Conservation (phyloP, 805 yeast genomes). For the Priceomyces carsonii region DNA sequence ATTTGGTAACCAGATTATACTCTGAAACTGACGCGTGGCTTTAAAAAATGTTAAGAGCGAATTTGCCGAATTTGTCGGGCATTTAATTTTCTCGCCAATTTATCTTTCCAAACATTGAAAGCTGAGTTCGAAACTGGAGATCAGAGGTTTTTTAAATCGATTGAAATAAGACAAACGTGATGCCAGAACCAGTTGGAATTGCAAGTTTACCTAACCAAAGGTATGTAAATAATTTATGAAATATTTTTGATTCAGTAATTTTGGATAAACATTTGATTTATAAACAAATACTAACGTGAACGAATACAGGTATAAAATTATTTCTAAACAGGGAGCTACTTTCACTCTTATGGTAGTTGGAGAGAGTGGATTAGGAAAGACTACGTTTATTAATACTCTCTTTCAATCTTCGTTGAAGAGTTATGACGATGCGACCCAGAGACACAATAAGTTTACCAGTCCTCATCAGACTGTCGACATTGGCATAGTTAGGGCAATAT, state of each 20-base stretch:
- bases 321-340: slow-evolving; percentile 71
- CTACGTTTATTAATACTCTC: slow-evolving; percentile 85
- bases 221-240: slow-evolving; percentile 31
- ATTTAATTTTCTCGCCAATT: slow-evolving; percentile 2
- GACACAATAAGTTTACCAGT: slow-evolving; percentile 56
- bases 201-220: slow-evolving; percentile 75
- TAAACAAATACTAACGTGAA: slow-evolving; percentile 6
- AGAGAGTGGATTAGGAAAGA: slow-evolving; percentile 88
- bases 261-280: slow-evolving; percentile 6
- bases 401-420: slow-evolving; percentile 74
- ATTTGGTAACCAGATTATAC: too few relatives aligned
- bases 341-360: slow-evolving; percentile 88
- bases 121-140: too few relatives aligned
- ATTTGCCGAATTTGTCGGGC: slow-evolving; percentile 2
- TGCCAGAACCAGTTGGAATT: slow-evolving; percentile 66
- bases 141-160: too few relatives aligned
- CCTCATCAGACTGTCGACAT: slow-evolving; percentile 72
- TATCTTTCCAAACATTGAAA: too few relatives aligned
- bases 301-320: slow-evolving; percentile 62
- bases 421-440: slow-evolving; percentile 52
- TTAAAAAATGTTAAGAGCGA: slow-evolving; percentile 2
- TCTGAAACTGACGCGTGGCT: slow-evolving; percentile 5
- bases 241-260: background rate
- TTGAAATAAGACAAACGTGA: too few relatives aligned
- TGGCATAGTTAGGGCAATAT: slow-evolving; percentile 73